Base-by-base conservation (phyloP, 164 flowering plant species). In the Stephania cephalantha region DNA sequence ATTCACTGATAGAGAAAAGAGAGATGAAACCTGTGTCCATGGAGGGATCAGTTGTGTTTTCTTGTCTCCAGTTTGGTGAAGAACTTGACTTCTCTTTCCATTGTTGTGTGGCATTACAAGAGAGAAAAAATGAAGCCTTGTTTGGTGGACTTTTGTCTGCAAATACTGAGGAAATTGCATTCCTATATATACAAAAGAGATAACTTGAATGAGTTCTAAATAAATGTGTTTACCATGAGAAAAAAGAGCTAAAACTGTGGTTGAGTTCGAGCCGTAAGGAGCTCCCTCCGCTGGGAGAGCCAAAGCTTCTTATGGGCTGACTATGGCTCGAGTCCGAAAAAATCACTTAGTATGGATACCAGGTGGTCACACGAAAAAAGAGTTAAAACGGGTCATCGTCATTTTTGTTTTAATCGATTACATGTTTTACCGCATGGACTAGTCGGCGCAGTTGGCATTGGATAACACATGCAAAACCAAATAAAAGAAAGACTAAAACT, bases 21-120 rank as follows among this genome's bases (percentile, higher is more conserved):
- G 44, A 66, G 70, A 35, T 45, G 67, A 75, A 48, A 75, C 77
- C 77, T 75, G 68, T 9, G n/a, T 31, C 72, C 77, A 75, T 75
- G 73, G 52, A 44, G 69, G 68, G n/a, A 70, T 35, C 20, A 42
- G 46, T 58, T 69, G 69, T 68, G 71, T 74, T 46, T 52, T 73
- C 52, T 73, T 73, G 29, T 73, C 68, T 17, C 44, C 22, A 61
- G 46, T 63, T 73, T 53, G 67, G 67, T 72, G 45, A 7, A 72
- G 74, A 30, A 46, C 46, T 72, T 30, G 74, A 30, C n/a, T 53
- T 44, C 31, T 69, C 25, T 52, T 44, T 35, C 20, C 72, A 75
- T 75, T 12, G 31, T 30, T 48, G 25, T 68, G 71, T 42, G 67
- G 77, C 77, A 75, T 69, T 69, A 68, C 35, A 52, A 55, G 52